These are phyloP conservation scores for Colletotrichum orchidophilum DNA, from an alignment of 2,329 filamentous ascomycete genomes.

Conservation along the genomic window DNA sequence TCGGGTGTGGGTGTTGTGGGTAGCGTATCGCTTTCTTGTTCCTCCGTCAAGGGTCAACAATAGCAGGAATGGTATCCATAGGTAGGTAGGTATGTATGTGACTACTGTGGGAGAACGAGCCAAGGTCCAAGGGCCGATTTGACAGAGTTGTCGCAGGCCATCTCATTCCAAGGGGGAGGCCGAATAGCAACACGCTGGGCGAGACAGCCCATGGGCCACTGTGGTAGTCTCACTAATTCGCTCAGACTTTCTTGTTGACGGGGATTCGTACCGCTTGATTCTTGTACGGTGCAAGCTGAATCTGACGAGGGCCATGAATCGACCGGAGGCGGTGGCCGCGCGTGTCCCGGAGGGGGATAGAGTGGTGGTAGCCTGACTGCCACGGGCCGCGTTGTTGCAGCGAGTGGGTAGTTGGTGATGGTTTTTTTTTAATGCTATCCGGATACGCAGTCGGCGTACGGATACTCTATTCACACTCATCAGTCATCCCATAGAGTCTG, in stretches of 20 bases:
- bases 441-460: constrained; percentile 5
- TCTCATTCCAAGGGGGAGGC: background rate
- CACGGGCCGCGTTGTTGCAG: background rate
- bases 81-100: background rate
- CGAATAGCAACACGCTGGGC: background rate
- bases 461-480: background rate
- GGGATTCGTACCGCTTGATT: background rate
- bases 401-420: constrained; percentile 2
- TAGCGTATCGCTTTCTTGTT: background rate
- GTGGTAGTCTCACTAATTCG: background rate
- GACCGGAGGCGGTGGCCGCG: constrained; percentile 16
- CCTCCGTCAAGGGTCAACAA: background rate
- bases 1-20: constrained; percentile 5
- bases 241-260: background rate
- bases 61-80: background rate
- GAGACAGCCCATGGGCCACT: background rate
- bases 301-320: background rate
- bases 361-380: background rate
- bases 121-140: background rate
- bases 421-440: constrained; percentile 12
- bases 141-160: background rate
- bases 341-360: constrained; percentile 14
- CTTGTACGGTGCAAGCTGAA: constrained; percentile 10
- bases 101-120: background rate
- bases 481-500: constrained; percentile 7